phyloP scores from a whole-genome alignment of 202 grass and related monocot species.

The Miscanthus sacchariflorus region DNA sequence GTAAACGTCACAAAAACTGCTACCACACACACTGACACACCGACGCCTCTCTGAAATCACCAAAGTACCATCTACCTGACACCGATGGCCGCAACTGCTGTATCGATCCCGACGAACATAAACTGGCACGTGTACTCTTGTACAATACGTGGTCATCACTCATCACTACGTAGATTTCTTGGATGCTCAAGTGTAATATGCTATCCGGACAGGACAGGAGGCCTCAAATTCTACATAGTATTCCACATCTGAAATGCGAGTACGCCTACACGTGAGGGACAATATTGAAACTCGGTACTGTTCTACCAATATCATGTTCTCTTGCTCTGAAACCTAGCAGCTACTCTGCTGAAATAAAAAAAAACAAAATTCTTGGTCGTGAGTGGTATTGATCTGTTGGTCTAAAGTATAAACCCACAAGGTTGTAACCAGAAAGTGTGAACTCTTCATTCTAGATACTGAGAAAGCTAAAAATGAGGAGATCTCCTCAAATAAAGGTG shows the following conservation, averaged over 20 bases:
- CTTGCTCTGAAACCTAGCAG: background rate
- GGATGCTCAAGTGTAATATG: background rate
- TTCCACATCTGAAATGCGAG: background rate
- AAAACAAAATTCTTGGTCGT: too few species aligned
- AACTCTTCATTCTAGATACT: background rate
- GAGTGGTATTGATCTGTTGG: background rate
- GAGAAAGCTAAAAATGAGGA: background rate
- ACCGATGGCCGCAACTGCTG: slow-evolving; percentile 6
- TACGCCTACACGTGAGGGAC: background rate
- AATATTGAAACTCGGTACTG: background rate
- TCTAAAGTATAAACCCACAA: background rate
- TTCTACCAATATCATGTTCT: background rate
- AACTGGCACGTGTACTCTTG: background rate
- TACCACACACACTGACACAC: slow-evolving; percentile 11
- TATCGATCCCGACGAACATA: slow-evolving; percentile 15
- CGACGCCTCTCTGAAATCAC: slow-evolving; percentile 25
- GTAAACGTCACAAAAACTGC: slow-evolving; percentile 30
- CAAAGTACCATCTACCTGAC: slow-evolving; percentile 16
- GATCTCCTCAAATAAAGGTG: background rate
- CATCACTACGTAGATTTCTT: too few species aligned
- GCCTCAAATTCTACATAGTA: background rate
- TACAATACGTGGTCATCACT: background rate
- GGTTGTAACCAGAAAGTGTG: background rate
- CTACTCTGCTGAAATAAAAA: background rate
- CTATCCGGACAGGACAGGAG: background rate